Conservation (phyloP, 352 stramenopile genomes). For the Globisporangium radiosum region DNA sequence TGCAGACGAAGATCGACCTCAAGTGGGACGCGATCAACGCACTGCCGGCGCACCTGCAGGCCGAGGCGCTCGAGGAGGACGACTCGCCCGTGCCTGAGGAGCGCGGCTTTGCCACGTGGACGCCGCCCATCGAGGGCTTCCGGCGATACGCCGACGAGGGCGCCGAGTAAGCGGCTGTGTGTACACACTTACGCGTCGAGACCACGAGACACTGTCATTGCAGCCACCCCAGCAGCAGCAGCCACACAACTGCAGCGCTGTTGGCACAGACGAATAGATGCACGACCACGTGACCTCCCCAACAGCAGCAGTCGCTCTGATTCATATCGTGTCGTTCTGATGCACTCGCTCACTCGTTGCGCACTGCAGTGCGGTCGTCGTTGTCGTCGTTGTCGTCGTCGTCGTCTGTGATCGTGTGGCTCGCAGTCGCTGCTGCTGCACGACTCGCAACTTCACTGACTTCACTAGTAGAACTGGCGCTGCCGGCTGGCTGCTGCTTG, state of each 20-base stretch:
- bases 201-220: neutral
- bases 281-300: too few species aligned
- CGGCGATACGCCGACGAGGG: slow-evolving; percentile 73
- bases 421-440: too few species aligned
- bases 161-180: slow-evolving; percentile 17
- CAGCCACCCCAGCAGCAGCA: neutral
- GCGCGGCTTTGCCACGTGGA: slow-evolving; percentile 80
- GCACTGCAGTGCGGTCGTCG: neutral
- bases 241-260: neutral
- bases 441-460: too few species aligned
- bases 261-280: slow-evolving; percentile 6
- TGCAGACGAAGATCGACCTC: slow-evolving; percentile 90
- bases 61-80: slow-evolving; percentile 72
- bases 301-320: too few species aligned
- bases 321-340: too few species aligned
- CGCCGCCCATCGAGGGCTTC: slow-evolving; percentile 82
- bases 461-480: neutral
- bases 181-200: too few species aligned
- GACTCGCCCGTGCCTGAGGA: slow-evolving; percentile 49
- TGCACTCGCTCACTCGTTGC: neutral
- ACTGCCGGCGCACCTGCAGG: slow-evolving; percentile 70
- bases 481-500: slow-evolving; percentile 33
- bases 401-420: neutral
- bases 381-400: neutral
- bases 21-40: slow-evolving; percentile 89